A percentile compares a stretch with the other conserved stretches of the same genome.
Evolutionary conservation across 345 rosid genomes (phyloP).

Genomic region (Salix exigua): DNA sequence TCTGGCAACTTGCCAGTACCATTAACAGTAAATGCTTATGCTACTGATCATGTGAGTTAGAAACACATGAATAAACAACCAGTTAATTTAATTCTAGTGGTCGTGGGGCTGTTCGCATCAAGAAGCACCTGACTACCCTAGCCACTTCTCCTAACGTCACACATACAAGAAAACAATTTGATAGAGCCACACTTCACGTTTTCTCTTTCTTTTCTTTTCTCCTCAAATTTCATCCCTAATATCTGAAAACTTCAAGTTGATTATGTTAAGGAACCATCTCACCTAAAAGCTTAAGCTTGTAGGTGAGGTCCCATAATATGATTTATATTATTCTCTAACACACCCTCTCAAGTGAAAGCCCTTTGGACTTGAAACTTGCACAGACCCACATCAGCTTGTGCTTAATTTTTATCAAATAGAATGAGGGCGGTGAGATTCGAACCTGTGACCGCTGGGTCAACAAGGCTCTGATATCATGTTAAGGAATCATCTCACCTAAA

Average conservation of each 20-base stretch:
- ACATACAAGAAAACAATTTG: background rate
- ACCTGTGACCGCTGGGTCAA: no score
- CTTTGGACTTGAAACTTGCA: no score
- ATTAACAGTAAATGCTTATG: background rate
- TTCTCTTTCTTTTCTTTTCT: background rate
- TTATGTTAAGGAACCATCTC: no score
- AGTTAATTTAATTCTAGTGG: background rate
- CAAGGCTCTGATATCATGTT: no score
- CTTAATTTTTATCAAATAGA: no score
- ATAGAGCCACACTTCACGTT: background rate
- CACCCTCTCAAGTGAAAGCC: no score
- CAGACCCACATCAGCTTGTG: no score
- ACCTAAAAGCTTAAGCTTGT: no score
- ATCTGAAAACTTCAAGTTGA: background rate
- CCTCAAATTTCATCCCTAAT: background rate
- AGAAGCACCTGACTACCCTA: background rate
- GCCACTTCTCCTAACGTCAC: background rate
- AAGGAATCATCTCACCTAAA: no score
- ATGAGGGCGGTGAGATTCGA: no score
- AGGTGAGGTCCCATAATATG: no score
- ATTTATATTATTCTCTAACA: no score
- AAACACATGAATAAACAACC: background rate
- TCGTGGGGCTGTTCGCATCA: background rate
- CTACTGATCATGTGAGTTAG: background rate
- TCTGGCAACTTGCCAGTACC: background rate